A percentile compares a stretch with the other conserved stretches of the same genome.
phyloP scores from a whole-genome alignment of 1,284 basidiomycete genomes.

The Lignosus rhinocerotis region DNA sequence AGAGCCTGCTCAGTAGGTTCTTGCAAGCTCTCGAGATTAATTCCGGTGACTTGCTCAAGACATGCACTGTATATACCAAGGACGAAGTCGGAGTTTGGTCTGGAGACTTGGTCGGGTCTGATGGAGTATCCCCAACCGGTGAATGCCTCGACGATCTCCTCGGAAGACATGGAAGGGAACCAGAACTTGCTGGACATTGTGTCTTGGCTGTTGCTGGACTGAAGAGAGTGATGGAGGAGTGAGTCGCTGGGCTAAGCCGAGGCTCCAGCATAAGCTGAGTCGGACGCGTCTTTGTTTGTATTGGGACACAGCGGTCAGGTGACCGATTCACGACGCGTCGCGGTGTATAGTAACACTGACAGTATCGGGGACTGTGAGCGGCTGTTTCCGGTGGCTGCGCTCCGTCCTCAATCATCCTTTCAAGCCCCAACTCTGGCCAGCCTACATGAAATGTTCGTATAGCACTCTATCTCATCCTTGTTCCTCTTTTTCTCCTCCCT shows the following conservation, averaged over 20 bases:
- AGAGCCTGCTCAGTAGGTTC: constrained; percentile 60
- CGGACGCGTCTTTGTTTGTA: constrained; percentile 8
- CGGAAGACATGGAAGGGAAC: constrained; percentile 65
- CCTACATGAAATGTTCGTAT: background rate
- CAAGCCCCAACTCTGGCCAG: background rate
- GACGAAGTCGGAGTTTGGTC: constrained; percentile 72
- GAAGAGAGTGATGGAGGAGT: background rate
- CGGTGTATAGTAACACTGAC: background rate
- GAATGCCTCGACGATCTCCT: constrained; percentile 63
- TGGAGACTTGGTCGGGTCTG: constrained; percentile 66
- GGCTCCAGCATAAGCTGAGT: background rate
- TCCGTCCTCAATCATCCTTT: constrained; percentile 14
- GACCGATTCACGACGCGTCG: constrained; percentile 23
- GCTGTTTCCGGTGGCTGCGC: no score
- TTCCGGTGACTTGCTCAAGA: constrained; percentile 68
- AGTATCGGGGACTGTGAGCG: background rate
- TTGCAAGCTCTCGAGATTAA: constrained; percentile 61
- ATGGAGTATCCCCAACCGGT: constrained; percentile 66
- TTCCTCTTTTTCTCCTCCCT: background rate
- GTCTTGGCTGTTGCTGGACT: background rate
- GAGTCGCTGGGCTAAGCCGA: background rate
- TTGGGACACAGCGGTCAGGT: constrained; percentile 22
- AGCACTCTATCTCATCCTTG: background rate
- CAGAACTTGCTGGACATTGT: constrained; percentile 40
- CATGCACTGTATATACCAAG: constrained; percentile 67